A percentile compares a stretch with the other conserved stretches of the same genome.
These are phyloP conservation scores for Mycosarcoma maydis DNA, from an alignment of 1,284 basidiomycete genomes.

Conservation along the genomic window DNA sequence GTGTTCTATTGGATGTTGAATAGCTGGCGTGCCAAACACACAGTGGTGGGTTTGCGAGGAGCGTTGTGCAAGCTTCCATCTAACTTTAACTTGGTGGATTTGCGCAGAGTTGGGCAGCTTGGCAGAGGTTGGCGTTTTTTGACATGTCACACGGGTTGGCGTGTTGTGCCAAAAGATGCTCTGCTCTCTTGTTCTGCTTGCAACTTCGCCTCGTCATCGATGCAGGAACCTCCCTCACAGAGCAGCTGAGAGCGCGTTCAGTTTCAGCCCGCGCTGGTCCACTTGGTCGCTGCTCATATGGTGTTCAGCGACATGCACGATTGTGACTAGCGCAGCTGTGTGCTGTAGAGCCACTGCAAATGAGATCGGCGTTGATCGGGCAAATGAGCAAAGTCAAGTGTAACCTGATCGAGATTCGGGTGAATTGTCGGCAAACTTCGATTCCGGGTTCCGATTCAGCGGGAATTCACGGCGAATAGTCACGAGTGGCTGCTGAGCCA, in stretches of 20 bases:
- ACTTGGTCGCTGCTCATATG: no score
- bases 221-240: not conserved
- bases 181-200: not conserved
- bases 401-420: not conserved
- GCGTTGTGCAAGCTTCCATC: slow-evolving; percentile 9
- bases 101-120: slow-evolving; percentile 32
- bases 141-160: slow-evolving; percentile 28
- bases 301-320: no score
- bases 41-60: no score
- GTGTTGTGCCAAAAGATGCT: not conserved
- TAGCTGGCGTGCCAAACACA: no score
- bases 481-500: no score
- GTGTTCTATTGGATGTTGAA: slow-evolving; percentile 7
- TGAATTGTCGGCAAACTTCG: slow-evolving; percentile 22
- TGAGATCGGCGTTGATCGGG: not conserved
- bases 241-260: no score
- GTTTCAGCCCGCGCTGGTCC: no score
- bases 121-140: slow-evolving; percentile 5
- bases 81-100: no score
- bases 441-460: slow-evolving; percentile 27
- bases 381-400: no score
- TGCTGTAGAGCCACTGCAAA: no score
- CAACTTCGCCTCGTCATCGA: not conserved
- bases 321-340: no score
- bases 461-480: slow-evolving; percentile 20